Evolutionary conservation across 2,329 filamentous ascomycete genomes (phyloP), one percentile per base, ranked within the genome.

Genomic region (Verticillium isaacii): DNA sequence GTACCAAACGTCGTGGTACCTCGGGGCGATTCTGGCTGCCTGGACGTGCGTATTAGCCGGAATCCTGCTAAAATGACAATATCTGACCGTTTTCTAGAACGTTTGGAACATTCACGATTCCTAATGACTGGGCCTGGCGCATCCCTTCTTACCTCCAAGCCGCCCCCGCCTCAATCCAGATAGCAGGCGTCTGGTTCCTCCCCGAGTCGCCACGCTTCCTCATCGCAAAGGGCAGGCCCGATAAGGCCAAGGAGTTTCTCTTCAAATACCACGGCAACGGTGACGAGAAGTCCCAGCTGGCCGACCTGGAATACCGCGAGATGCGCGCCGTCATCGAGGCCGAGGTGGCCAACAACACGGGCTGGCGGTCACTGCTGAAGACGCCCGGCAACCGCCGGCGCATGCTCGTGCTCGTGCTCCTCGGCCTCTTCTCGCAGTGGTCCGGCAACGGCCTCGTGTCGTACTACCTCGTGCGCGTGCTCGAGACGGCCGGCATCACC

Each of bases 221-320:
- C 17, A 76, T 74, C 8, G 72, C 73, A 64, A 70, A 72, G 64
- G 76, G 75, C 2, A 71, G 71, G 58, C 69, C 70, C 19, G 75
- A 77, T 0, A 52, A 73, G 58, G 76, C 76, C 17, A 69, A 69
- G 3, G 59, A 61, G 0, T 72, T 78, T 52, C 68, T 79, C 3
- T 73, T 71, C 52, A 71, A 68, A 54, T 73, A 71, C 57, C 71
- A 72, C 58, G 71, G 71, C 61, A 70, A 71, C 56, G 72, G 70
- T 41, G 65, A 73, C 65, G 66, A 62, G 57, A 64, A 72, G 32
- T 68, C 86, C 70, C 72, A 79, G 12, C 80, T 80, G 17, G 85
- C 87, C 7, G 80, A 85, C 66, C 82, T 84, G 68, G 84, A 87
- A 68, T 85, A 78, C 72, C 77, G 77, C 37, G 84, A 88, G 72